Percentiles rank a stretch among this genome's conserved stretches.
Evolutionary conservation across 2,329 filamentous ascomycete genomes (phyloP).

Genomic region (Elsinoe necatrix): DNA sequence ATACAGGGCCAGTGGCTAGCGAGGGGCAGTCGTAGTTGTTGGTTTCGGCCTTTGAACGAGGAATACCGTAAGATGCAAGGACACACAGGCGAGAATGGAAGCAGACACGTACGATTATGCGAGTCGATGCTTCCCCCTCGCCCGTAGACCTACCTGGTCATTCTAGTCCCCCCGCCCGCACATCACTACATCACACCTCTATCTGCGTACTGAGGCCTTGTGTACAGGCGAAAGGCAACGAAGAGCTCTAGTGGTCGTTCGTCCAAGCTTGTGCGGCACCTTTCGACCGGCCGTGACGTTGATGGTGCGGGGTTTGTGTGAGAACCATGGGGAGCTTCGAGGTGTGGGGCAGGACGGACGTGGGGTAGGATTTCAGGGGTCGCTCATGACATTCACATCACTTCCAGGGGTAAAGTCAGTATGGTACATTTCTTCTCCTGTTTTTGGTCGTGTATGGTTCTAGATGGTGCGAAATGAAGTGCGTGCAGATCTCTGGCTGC

Average conservation of each 20-base stretch:
- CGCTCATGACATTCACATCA: background rate
- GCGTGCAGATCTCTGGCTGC: background rate
- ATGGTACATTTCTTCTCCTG: background rate
- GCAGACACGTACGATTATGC: too few species aligned
- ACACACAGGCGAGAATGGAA: too few species aligned
- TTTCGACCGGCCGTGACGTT: slow-evolving; percentile 2
- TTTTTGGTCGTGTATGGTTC: background rate
- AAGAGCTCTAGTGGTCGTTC: background rate
- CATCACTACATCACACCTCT: background rate
- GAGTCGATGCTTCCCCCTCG: too few species aligned
- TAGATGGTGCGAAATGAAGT: background rate
- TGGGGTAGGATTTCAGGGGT: background rate
- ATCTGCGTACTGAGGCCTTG: background rate
- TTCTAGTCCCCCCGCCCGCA: background rate
- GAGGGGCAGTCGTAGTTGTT: too few species aligned
- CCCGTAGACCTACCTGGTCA: too few species aligned
- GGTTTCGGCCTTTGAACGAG: too few species aligned
- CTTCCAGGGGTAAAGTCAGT: background rate
- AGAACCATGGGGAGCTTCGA: background rate
- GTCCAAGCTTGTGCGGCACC: background rate
- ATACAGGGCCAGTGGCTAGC: too few species aligned
- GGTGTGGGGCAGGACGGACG: background rate
- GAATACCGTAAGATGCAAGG: too few species aligned
- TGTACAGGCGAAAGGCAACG: background rate
- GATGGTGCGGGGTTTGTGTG: slow-evolving; percentile 1